Percentiles rank a stretch among this genome's conserved stretches.
These are phyloP conservation scores for Chrysanthemum seticuspe DNA, from an alignment of 129 eudicot species.

Conservation along the genomic window DNA sequence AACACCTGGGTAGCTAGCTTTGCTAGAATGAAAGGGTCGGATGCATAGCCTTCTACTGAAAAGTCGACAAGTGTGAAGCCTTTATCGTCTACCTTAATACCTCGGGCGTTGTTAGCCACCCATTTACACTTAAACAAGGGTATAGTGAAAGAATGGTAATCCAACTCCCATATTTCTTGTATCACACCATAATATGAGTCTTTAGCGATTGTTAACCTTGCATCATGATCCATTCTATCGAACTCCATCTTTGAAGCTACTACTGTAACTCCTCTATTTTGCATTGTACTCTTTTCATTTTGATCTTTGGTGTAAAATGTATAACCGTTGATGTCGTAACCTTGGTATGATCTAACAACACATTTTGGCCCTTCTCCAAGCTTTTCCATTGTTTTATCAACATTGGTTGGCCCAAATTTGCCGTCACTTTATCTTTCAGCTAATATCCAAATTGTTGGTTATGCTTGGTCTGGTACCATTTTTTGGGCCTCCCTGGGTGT, in stretches of 20 bases:
- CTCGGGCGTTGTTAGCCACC: background rate
- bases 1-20: constrained; percentile 1
- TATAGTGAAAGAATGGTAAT: background rate
- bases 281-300: background rate
- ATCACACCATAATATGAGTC: constrained; percentile 10
- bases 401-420: background rate
- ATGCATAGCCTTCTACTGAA: background rate
- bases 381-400: background rate
- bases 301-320: background rate
- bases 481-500: background rate
- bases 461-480: background rate
- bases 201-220: background rate
- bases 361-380: background rate
- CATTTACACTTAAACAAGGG: constrained; percentile 6
- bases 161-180: background rate
- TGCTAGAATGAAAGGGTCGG: constrained; percentile 9
- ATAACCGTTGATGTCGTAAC: background rate
- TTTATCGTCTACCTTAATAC: background rate
- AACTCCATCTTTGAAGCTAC: background rate
- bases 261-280: constrained; percentile 12
- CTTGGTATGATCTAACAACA: constrained; percentile 5
- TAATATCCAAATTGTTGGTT: background rate
- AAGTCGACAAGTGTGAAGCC: constrained; percentile 6
- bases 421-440: background rate
- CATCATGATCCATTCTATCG: background rate